Evolutionary conservation across 2,329 filamentous ascomycete genomes (phyloP), one percentile per base, ranked within the genome.

Genomic region (Xylaria digitata): DNA sequence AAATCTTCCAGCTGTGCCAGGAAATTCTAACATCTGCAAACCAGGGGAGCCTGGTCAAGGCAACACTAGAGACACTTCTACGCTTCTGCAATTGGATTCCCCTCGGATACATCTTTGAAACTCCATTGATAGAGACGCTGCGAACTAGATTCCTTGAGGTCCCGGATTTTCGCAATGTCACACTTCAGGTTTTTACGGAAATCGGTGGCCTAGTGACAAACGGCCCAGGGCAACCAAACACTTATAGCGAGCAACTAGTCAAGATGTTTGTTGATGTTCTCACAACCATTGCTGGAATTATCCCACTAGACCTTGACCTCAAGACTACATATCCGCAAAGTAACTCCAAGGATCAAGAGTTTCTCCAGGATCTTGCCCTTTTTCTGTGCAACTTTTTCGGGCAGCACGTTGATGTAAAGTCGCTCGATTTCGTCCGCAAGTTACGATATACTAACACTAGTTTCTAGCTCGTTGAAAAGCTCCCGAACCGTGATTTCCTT

Each of bases 1-100:
- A 94, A 63, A 99, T 99, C 77, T 99, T 98, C 84, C 93, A 97
- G 81, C 89, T 99, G 40, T 99, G 96, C 83, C 94, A 94, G 55
- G 95, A 99, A 79, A 95, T 99, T 60, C 86, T 99, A 72, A 93
- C 91, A 74, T 96, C 93, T 37, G 96, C 95, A 50, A 93, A 91
- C 74, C 93, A 97, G 80, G 87, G 92, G 45, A 96, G 90, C 76
- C 85, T 99, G 62, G 90, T 99, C 82, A 97, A 96, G 83, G 93
- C 95, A n/a, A 99, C 96, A 0, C 87, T 99, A 61, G 94, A 98
- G 82, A 99, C 96, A 0, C 85, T 99, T 42, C 87, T 99, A 61
- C 92, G 94, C 66, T 99, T 99, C 81, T 92, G 97, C 79, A 98
- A 98, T 85, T 99, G 96, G 96, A 99, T 99, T 64, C 96, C 96